These are phyloP conservation scores for Dictyostelium purpureum DNA, from an alignment of 78 protist species.

Conservation along the genomic window DNA sequence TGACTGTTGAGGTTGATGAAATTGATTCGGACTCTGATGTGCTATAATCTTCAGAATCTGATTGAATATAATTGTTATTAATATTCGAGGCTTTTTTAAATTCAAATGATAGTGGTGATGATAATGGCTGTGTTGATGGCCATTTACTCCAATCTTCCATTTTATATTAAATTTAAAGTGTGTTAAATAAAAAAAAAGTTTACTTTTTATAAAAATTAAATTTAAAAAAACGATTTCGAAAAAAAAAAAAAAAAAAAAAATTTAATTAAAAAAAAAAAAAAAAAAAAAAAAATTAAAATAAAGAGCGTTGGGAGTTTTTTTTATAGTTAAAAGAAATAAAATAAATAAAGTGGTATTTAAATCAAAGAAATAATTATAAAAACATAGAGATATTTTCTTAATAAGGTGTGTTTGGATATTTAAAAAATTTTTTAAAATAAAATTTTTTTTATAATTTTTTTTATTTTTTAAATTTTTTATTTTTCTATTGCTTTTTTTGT, in stretches of 20 bases:
- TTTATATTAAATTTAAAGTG: not conserved
- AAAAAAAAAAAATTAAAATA: not conserved
- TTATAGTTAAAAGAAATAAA: too few relatives aligned
- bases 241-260: not conserved
- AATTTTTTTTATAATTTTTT: too few relatives aligned
- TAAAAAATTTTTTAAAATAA: too few relatives aligned
- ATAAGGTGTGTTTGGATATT: too few relatives aligned
- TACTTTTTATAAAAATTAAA: too few relatives aligned
- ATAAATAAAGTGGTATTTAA: too few relatives aligned
- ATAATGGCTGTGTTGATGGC: slow-evolving; percentile 18
- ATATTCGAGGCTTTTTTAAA: not conserved
- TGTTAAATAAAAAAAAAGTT: not conserved
- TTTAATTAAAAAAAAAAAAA: not conserved
- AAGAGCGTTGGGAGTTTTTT: too few relatives aligned
- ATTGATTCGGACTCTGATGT: not conserved
- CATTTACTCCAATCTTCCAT: slow-evolving; percentile 36
- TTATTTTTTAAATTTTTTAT: too few relatives aligned
- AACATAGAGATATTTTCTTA: too few relatives aligned
- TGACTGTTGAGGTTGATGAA: not conserved
- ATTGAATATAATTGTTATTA: not conserved
- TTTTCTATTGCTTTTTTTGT: too few relatives aligned
- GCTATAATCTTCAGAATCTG: not conserved
- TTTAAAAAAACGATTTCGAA: not conserved
- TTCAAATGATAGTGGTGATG: slow-evolving; percentile 16
- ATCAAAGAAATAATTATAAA: too few relatives aligned